Conservation (phyloP, 2,329 filamentous ascomycete species). For the Geosmithia putterillii region DNA sequence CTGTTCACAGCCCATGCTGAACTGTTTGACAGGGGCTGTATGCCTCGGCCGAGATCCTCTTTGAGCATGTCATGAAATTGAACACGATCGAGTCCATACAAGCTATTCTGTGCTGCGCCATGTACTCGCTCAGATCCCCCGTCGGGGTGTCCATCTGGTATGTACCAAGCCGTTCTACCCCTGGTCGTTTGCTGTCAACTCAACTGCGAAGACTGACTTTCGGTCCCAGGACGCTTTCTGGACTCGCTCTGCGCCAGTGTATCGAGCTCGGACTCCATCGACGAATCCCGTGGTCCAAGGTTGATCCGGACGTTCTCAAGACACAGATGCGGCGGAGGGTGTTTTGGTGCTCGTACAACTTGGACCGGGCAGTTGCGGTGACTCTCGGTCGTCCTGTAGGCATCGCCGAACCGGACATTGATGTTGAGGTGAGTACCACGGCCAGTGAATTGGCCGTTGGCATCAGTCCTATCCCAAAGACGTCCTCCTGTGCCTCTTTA, state of each 20-base stretch:
- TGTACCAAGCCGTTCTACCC: too few relatives aligned
- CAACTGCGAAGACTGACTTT: too few relatives aligned
- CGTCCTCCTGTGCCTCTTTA: too few relatives aligned
- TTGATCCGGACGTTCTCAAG: conserved; percentile 1
- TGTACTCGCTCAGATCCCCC: conserved; percentile 16
- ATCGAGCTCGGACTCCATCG: conserved; percentile 19
- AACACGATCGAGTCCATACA: conserved; percentile 19
- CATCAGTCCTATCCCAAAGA: too few relatives aligned
- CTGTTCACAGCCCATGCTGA: not conserved
- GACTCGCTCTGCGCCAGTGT: conserved; percentile 17
- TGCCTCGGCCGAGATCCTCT: conserved; percentile 8
- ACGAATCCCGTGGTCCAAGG: not conserved
- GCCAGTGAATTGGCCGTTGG: too few relatives aligned
- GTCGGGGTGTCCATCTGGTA: conserved; percentile 12
- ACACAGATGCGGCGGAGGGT: conserved; percentile 2
- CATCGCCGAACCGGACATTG: conserved; percentile 12
- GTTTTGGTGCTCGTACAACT: conserved; percentile 3
- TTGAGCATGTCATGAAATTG: conserved; percentile 7
- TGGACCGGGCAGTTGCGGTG: conserved; percentile 2
- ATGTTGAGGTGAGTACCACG: conserved; percentile 10
- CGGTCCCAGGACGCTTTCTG: conserved; percentile 7
- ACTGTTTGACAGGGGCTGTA: conserved; percentile 6
- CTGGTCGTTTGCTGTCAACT: too few relatives aligned
- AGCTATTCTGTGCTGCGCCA: conserved; percentile 16
- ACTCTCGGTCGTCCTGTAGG: conserved; percentile 10